Base-by-base conservation (phyloP, 2,329 filamentous ascomycete species). In the Shiraia bambusicola region DNA sequence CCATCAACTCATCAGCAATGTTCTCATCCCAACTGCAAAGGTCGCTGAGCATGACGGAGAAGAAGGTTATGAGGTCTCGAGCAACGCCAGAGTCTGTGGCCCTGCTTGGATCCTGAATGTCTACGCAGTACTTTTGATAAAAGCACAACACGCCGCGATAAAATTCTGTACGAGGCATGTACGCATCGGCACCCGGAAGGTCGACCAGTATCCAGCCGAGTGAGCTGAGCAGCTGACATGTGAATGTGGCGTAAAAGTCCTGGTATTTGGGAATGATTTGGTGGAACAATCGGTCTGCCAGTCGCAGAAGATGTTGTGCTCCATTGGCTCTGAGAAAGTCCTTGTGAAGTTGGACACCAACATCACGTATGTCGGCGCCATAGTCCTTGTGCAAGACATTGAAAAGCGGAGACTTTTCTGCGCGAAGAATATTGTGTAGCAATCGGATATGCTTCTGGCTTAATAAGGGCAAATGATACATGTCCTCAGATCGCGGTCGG, bases 361-460 rank as follows among this genome's bases (percentile, higher is more conserved):
- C 49, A 13, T 48, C 50, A 9, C 40, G 45, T 12, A 49, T 35
- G 29, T 66, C 56, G 4, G 42, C 37, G 15, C 37, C 44, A 37
- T 65, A 59, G 14, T 66, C 59, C 41, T 61, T 65, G 29, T 42
- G 48, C 12, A 67, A 36, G 14, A 65, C 17, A 12, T 56, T 48
- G 22, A 65, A 67, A 2, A 59, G 26, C 9, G 52, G 48, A 1
- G 42, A 33, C 24, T 55, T 60, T 10, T 63, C 63, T 5, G 34
- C 26, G 24, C 59, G 58, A 28, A 66, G 34, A 5, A 67, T 51
- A 9, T 45, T 42, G 31, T 42, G 32, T 9, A 66, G 28, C 11
- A 58, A 47, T 11, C 56, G 55, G 12, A 69, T 25, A 43, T 69
- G 65, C 41, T 56, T 65, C 15, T 55, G 48, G 45, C 50, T 55